phyloP scores from a whole-genome alignment of 2,329 filamentous ascomycete genomes.

The Cladosporium sp. region DNA sequence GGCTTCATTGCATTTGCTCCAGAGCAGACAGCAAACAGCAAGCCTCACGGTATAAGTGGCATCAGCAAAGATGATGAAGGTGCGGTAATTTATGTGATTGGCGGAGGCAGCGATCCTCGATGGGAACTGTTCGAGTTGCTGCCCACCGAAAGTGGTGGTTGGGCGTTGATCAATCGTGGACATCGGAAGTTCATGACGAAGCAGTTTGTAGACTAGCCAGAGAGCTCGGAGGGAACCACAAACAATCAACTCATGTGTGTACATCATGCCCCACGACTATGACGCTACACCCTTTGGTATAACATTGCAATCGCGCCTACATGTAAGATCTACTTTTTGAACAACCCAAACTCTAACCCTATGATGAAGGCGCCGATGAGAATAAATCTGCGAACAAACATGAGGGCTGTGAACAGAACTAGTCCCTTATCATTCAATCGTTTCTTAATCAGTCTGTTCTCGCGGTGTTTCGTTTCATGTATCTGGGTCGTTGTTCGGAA shows the following conservation, averaged over 20 bases:
- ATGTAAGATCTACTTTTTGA: neutral
- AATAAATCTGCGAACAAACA: neutral
- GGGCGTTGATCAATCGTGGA: slow-evolving; percentile 33
- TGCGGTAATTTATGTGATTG: slow-evolving; percentile 34
- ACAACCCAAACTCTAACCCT: neutral
- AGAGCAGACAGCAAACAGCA: slow-evolving; percentile 17
- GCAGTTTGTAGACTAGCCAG: slow-evolving; percentile 37
- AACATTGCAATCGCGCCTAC: neutral
- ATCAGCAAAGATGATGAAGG: slow-evolving; percentile 28
- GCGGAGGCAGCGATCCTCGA: slow-evolving; percentile 36
- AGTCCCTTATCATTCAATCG: neutral
- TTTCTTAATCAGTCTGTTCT: neutral
- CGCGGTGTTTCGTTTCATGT: neutral
- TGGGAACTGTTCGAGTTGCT: slow-evolving; percentile 39
- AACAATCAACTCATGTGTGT: neutral
- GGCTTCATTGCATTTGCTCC: slow-evolving; percentile 77
- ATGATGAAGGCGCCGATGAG: neutral
- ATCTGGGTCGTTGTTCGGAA: neutral
- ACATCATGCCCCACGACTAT: neutral
- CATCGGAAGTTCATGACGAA: slow-evolving; percentile 37
- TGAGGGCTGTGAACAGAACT: neutral
- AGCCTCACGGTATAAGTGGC: slow-evolving; percentile 14
- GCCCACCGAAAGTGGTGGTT: slow-evolving; percentile 25
- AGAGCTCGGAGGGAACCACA: neutral
- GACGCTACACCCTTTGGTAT: neutral